Conservation (phyloP, 2,329 filamentous ascomycete species). For the Orbilia blumenaviensis region DNA sequence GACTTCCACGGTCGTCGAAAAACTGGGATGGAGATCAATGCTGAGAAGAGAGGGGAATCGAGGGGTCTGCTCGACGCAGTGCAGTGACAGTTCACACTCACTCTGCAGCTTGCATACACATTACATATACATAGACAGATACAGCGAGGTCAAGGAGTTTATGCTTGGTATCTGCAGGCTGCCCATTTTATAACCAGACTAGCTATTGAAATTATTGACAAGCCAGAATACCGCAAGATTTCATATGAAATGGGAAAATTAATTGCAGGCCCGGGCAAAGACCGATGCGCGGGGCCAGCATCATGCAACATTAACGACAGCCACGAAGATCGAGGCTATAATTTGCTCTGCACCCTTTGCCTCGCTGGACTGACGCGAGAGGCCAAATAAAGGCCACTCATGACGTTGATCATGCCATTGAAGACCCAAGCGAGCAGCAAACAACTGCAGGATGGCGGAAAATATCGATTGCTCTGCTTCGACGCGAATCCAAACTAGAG, state of each 20-base stretch:
- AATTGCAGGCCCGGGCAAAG: slow-evolving; percentile 8
- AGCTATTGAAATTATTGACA: not conserved
- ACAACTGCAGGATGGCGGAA: not conserved
- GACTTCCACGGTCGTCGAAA: not conserved
- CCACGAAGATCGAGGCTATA: slow-evolving; percentile 1
- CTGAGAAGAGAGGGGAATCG: slow-evolving; percentile 11
- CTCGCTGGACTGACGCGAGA: not conserved
- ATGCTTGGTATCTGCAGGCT: slow-evolving; percentile 15
- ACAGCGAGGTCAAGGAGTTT: slow-evolving; percentile 11
- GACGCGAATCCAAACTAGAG: slow-evolving; percentile 3
- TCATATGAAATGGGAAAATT: slow-evolving; percentile 5
- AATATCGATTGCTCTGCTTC: not conserved
- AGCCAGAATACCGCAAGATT: not conserved
- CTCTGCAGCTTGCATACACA: slow-evolving; percentile 41
- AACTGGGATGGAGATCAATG: not conserved
- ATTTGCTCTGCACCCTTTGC: slow-evolving; percentile 11
- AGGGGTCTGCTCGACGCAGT: slow-evolving; percentile 1
- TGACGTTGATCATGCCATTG: slow-evolving; percentile 36
- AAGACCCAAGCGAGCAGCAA: not conserved
- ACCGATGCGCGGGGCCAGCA: slow-evolving; percentile 9
- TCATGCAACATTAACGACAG: not conserved
- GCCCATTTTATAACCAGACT: slow-evolving; percentile 21
- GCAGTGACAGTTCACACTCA: slow-evolving; percentile 42
- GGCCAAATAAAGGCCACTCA: not conserved
- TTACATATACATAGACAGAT: not conserved